Conservation (phyloP, 148 eudicot species). For the Talinum fruticosum region DNA sequence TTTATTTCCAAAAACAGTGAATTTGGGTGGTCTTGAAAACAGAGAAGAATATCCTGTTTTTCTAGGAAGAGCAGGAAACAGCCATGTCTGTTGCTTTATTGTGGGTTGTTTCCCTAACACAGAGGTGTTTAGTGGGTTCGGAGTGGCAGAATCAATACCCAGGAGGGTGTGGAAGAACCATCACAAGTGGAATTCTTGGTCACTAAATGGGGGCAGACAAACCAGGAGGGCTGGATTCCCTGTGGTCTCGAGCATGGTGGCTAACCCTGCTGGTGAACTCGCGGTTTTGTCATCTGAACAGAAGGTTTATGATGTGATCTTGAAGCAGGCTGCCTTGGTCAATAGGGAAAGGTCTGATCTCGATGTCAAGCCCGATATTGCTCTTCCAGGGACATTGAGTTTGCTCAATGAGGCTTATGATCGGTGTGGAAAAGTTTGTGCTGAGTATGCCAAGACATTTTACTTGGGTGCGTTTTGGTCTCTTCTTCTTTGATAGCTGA, state of each 20-base stretch:
- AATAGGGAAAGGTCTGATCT: conserved; percentile 54
- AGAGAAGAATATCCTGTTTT: background rate
- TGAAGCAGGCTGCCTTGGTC: conserved; percentile 89
- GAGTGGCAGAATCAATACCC: conserved; percentile 42
- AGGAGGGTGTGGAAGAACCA: conserved; percentile 39
- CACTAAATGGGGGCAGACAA: conserved; percentile 31
- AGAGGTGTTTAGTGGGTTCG: conserved; percentile 50
- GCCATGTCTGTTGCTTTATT: conserved; percentile 73
- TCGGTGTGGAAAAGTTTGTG: conserved; percentile 78
- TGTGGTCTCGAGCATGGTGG: conserved; percentile 61
- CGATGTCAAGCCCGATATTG: conserved; percentile 83
- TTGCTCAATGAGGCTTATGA: conserved; percentile 78
- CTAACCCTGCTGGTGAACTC: conserved; percentile 70
- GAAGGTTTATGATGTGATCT: conserved; percentile 90
- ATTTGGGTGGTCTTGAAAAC: conserved; percentile 6
- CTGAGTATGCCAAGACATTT: conserved; percentile 88
- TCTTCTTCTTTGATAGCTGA: background rate
- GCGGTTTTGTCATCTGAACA: conserved; percentile 65
- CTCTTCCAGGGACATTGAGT: conserved; percentile 59
- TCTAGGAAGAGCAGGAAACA: conserved; percentile 1
- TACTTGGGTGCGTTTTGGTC: conserved; percentile 53
- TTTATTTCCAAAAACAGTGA: background rate
- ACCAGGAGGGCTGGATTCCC: conserved; percentile 39
- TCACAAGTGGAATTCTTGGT: conserved; percentile 40
- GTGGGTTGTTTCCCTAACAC: conserved; percentile 72